These are phyloP conservation scores for Arabidopsis hybrid DNA, from an alignment of 441 rosid species.

Conservation along the genomic window DNA sequence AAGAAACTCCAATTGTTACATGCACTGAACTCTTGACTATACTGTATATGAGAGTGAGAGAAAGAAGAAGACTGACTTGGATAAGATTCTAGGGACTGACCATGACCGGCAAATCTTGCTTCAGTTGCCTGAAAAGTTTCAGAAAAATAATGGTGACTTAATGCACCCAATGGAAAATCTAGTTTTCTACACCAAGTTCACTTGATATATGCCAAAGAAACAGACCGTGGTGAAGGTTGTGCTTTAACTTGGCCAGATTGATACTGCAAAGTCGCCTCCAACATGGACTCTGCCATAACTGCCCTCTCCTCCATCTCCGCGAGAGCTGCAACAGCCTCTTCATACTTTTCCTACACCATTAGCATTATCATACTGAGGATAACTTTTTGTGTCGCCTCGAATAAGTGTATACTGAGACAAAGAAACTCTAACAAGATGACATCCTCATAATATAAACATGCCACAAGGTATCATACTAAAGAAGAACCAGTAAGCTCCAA, in stretches of 20 bases:
- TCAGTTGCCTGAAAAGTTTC: conserved; percentile 53
- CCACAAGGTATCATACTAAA: conserved; percentile 10
- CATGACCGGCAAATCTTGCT: conserved; percentile 66
- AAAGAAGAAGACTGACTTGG: conserved; percentile 49
- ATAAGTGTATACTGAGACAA: neutral
- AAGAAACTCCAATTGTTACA: neutral
- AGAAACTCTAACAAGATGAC: conserved; percentile 9
- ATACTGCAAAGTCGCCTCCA: conserved; percentile 93
- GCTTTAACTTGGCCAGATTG: conserved; percentile 88
- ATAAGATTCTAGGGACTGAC: conserved; percentile 63
- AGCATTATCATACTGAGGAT: conserved; percentile 17
- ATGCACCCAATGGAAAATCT: conserved; percentile 20
- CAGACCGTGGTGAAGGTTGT: conserved; percentile 85
- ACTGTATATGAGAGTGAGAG: neutral
- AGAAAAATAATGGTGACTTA: conserved; percentile 20
- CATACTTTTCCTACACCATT: conserved; percentile 79
- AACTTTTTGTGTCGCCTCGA: neutral
- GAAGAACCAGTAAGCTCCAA: conserved; percentile 23
- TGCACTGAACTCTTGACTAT: neutral
- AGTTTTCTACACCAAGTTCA: conserved; percentile 4
- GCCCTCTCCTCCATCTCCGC: conserved; percentile 95
- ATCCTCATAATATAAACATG: conserved; percentile 8
- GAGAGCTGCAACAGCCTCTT: conserved; percentile 71
- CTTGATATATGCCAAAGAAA: conserved; percentile 30
- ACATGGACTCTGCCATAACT: conserved; percentile 96